Conservation (phyloP, 177 flowering plant species). For the Vitis hybrid region DNA sequence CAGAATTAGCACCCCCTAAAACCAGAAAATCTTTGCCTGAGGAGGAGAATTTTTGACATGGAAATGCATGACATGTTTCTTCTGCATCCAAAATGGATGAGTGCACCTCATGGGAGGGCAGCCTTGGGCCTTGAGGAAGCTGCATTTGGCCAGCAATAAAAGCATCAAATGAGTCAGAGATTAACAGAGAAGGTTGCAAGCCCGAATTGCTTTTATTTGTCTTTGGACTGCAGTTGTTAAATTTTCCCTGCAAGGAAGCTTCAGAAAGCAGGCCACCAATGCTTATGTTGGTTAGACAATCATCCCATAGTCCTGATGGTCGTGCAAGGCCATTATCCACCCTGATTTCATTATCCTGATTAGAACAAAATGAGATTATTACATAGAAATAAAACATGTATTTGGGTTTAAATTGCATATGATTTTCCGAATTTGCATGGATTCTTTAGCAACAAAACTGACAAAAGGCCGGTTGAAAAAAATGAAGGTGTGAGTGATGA, state of each 20-base stretch:
- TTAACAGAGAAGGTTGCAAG: conserved; percentile 30
- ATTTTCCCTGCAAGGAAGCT: conserved; percentile 58
- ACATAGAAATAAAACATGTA: neutral
- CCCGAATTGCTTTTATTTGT: conserved; percentile 23
- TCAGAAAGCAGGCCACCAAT: conserved; percentile 74
- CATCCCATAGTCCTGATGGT: conserved; percentile 30
- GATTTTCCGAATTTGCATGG: too few relatives aligned
- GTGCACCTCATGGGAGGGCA: conserved; percentile 16
- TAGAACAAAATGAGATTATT: conserved; percentile 10
- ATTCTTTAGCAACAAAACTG: too few relatives aligned
- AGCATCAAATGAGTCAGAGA: conserved; percentile 56
- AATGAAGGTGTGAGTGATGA: too few relatives aligned
- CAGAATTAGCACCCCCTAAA: conserved; percentile 19
- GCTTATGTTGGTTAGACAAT: conserved; percentile 45
- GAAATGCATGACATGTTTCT: conserved; percentile 76
- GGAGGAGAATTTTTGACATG: conserved; percentile 37
- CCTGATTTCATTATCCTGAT: conserved; percentile 28
- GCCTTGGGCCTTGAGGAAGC: conserved; percentile 29
- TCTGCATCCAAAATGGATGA: conserved; percentile 73
- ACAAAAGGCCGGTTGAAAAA: too few relatives aligned
- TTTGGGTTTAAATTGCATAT: too few relatives aligned
- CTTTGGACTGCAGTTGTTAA: conserved; percentile 25
- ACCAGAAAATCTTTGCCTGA: conserved; percentile 21
- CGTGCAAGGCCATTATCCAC: conserved; percentile 10
- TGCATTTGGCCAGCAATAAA: conserved; percentile 34